These are phyloP conservation scores for Gossypium thurberi DNA, from an alignment of 345 rosid species.

Conservation along the genomic window DNA sequence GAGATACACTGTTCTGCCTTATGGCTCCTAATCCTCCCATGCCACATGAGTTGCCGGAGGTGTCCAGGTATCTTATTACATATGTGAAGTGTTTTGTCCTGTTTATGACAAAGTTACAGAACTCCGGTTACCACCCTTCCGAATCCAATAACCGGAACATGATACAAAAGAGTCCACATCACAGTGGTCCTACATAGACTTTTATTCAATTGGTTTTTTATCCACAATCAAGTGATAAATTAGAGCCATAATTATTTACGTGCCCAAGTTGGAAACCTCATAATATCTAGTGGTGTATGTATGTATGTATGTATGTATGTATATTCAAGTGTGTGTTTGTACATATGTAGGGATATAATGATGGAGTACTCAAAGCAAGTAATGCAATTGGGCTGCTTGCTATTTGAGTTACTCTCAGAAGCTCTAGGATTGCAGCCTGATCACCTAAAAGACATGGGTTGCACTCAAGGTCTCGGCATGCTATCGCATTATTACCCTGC, in stretches of 20 bases:
- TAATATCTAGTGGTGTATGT: too few relatives aligned
- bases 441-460: conserved; percentile 34
- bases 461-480: conserved; percentile 28
- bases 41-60: conserved; percentile 30
- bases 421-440: conserved; percentile 40
- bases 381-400: conserved; percentile 22
- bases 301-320: too few relatives aligned
- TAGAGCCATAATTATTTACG: too few relatives aligned
- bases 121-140: not conserved
- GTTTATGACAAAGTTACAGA: not conserved
- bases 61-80: conserved; percentile 26
- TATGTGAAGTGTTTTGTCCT: not conserved
- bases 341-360: conserved; percentile 28
- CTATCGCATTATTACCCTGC: conserved; percentile 52
- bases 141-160: not conserved
- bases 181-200: too few relatives aligned
- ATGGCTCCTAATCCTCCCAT: conserved; percentile 36
- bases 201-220: too few relatives aligned
- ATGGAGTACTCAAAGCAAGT: conserved; percentile 35
- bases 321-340: too few relatives aligned
- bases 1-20: conserved; percentile 28
- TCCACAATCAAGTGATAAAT: too few relatives aligned
- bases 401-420: conserved; percentile 48
- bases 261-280: too few relatives aligned
- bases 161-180: not conserved